Evolutionary conservation across 2,329 filamentous ascomycete genomes (phyloP).

Genomic region (Tolypocladium nubicola): DNA sequence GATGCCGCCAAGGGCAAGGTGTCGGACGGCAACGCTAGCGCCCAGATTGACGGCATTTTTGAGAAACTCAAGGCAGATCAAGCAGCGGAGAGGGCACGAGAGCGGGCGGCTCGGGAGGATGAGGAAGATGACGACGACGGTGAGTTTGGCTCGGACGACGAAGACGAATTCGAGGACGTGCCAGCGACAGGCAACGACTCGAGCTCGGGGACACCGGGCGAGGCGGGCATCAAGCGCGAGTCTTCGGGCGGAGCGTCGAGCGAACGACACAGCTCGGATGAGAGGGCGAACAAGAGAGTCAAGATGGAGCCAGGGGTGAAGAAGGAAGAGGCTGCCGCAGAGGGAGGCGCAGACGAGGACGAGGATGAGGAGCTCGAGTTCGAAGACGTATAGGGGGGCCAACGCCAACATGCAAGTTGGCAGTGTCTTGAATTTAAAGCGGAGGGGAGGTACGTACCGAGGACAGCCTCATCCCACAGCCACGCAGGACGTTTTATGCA

Average conservation of each 20-base stretch:
- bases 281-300: constrained; percentile 45
- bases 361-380: constrained; percentile 47
- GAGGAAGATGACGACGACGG: constrained; percentile 23
- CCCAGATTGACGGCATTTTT: constrained; percentile 58
- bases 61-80: constrained; percentile 54
- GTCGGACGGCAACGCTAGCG: constrained; percentile 39
- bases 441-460: not conserved
- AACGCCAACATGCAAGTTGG: not conserved
- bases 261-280: constrained; percentile 23
- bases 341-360: constrained; percentile 37
- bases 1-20: constrained; percentile 26
- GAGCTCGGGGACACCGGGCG: constrained; percentile 19
- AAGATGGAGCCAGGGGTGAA: constrained; percentile 45
- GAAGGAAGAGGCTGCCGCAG: constrained; percentile 19
- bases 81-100: constrained; percentile 29
- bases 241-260: constrained; percentile 4
- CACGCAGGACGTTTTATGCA: not conserved
- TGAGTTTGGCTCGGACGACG: constrained; percentile 23
- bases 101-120: constrained; percentile 17
- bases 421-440: not conserved
- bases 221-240: constrained; percentile 21
- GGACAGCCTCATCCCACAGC: not conserved
- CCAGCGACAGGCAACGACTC: constrained; percentile 25
- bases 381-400: constrained; percentile 37
- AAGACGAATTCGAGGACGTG: constrained; percentile 40